A percentile compares a stretch with the other conserved stretches of the same genome.
phyloP scores from a whole-genome alignment of 139 green algal species.

The Tetradesmus lagerheimii region DNA sequence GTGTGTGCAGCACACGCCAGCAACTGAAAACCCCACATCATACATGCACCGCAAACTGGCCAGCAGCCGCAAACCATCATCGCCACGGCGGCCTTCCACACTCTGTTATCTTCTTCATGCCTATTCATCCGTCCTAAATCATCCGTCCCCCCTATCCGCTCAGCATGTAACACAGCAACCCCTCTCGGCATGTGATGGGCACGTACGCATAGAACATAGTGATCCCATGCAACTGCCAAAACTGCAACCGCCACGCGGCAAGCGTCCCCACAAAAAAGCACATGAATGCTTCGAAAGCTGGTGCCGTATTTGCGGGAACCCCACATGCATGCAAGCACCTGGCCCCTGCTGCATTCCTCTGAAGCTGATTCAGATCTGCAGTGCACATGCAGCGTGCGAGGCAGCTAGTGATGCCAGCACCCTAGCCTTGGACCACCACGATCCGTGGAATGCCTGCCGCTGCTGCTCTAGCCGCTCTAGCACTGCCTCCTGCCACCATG shows the following conservation, averaged over 20 bases:
- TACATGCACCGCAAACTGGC: background rate
- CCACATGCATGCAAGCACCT: background rate
- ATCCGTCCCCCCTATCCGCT: background rate
- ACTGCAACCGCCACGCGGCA: background rate
- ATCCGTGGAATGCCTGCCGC: constrained; percentile 24
- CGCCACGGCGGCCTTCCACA: background rate
- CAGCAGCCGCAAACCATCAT: background rate
- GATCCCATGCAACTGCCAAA: background rate
- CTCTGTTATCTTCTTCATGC: background rate
- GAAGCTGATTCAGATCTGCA: constrained; percentile 6
- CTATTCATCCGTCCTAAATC: background rate
- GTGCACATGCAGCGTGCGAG: constrained; percentile 13
- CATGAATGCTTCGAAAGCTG: background rate
- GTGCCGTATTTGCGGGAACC: background rate
- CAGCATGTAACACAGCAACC: background rate
- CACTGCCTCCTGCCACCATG: constrained; percentile 41
- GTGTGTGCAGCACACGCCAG: background rate
- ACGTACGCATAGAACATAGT: background rate
- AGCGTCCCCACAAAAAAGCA: background rate
- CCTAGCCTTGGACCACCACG: constrained; percentile 3
- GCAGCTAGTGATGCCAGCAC: constrained; percentile 2
- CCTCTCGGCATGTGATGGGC: background rate
- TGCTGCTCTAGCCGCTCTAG: constrained; percentile 11
- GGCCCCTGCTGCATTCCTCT: background rate
- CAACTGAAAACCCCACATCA: background rate